A percentile compares a stretch with the other conserved stretches of the same genome.
Conservation (phyloP, 169 alveolate genomes). For the Plasmodium chabaudi region DNA sequence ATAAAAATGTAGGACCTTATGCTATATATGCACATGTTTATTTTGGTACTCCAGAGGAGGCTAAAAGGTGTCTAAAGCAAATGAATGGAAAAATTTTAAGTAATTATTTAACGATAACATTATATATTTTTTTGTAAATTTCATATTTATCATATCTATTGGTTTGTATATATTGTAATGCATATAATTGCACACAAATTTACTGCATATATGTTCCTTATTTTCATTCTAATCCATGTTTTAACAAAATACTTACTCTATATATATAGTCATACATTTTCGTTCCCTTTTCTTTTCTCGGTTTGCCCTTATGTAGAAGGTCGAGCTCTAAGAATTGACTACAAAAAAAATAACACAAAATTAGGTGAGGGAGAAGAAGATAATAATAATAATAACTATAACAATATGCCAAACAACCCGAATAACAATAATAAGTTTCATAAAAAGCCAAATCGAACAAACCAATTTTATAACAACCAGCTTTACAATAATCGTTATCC, state of each 20-base stretch:
- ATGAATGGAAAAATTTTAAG: slow-evolving; percentile 76
- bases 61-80: slow-evolving; percentile 72
- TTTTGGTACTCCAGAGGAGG: slow-evolving; percentile 76
- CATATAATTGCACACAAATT: background rate
- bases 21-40: slow-evolving; percentile 76
- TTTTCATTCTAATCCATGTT: background rate
- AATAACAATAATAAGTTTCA: slow-evolving; percentile 15
- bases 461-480: slow-evolving; percentile 41
- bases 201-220: background rate
- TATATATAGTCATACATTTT: background rate
- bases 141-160: background rate
- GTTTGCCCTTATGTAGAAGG: slow-evolving; percentile 54
- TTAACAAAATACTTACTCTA: background rate
- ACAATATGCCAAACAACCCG: slow-evolving; percentile 23
- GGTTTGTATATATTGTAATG: background rate
- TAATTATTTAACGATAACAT: slow-evolving; percentile 20
- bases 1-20: slow-evolving; percentile 72
- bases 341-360: slow-evolving; percentile 39
- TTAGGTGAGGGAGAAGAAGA: slow-evolving; percentile 33
- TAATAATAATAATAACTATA: slow-evolving; percentile 36
- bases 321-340: slow-evolving; percentile 73
- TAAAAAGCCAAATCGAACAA: slow-evolving; percentile 26
- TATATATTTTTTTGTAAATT: background rate
- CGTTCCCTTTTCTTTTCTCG: background rate
- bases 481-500: slow-evolving; percentile 70